Percentiles rank a stretch among this genome's conserved stretches.
phyloP scores from a whole-genome alignment of 257 asterid genomes.

The Cruciata laevipes region DNA sequence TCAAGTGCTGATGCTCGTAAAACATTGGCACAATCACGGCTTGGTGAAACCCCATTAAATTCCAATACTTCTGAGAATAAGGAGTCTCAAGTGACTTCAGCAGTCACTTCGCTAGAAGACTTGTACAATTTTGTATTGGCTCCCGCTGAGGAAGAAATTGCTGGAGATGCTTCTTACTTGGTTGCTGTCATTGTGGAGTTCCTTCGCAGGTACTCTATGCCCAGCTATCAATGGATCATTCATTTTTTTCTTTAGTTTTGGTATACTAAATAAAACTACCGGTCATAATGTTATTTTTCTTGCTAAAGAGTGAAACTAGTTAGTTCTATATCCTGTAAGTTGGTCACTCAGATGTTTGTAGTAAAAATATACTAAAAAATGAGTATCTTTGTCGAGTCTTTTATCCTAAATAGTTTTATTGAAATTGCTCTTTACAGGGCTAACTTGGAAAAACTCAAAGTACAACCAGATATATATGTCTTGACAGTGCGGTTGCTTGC shows the following conservation, averaged over 20 bases:
- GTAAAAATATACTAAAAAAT: not conserved
- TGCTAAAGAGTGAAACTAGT: not conserved
- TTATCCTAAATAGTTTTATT: slow-evolving; percentile 2
- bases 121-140: slow-evolving; percentile 62
- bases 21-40: slow-evolving; percentile 37
- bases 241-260: not conserved
- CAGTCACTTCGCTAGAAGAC: slow-evolving; percentile 64
- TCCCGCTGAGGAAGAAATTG: slow-evolving; percentile 81
- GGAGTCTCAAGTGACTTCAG: slow-evolving; percentile 56
- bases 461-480: slow-evolving; percentile 55
- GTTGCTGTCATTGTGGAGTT: slow-evolving; percentile 72
- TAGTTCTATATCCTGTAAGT: not conserved
- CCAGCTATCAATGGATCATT: not conserved
- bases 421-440: slow-evolving; percentile 46
- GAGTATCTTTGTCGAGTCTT: not conserved
- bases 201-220: slow-evolving; percentile 62
- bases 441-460: slow-evolving; percentile 64
- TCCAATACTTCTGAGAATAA: slow-evolving; percentile 42
- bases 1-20: slow-evolving; percentile 34
- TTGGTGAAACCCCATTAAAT: slow-evolving; percentile 36
- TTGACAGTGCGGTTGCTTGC: slow-evolving; percentile 75
- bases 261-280: too few species aligned
- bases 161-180: slow-evolving; percentile 82
- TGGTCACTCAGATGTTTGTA: not conserved
- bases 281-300: too few species aligned